phyloP scores from a whole-genome alignment of 2,329 filamentous ascomycete genomes.

The Apiospora rasikravindrae region DNA sequence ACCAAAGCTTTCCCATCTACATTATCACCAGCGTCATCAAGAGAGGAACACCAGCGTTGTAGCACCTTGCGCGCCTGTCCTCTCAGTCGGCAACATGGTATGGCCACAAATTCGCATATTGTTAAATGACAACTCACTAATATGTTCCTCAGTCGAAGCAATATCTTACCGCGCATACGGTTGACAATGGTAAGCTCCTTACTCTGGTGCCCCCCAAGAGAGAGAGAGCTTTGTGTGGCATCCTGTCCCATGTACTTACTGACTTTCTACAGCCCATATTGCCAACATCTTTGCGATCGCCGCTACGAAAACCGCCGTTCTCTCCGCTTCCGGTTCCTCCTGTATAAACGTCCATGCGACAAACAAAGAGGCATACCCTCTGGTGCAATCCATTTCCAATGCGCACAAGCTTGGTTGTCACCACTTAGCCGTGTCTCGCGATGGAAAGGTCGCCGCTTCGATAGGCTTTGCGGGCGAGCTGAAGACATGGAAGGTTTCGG shows the following conservation, averaged over 20 bases:
- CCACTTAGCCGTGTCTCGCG: slow-evolving; percentile 74
- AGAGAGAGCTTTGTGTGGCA: neutral
- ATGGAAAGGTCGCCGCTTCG: slow-evolving; percentile 77
- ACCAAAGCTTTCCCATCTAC: slow-evolving; percentile 33
- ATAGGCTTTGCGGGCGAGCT: slow-evolving; percentile 90
- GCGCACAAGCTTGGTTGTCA: slow-evolving; percentile 92
- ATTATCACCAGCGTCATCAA: slow-evolving; percentile 22
- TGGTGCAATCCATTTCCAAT: slow-evolving; percentile 77
- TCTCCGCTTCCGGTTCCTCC: slow-evolving; percentile 86
- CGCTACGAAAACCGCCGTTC: slow-evolving; percentile 72
- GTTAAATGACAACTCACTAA: neutral
- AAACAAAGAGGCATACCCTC: slow-evolving; percentile 71
- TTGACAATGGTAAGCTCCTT: slow-evolving; percentile 74
- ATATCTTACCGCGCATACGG: slow-evolving; percentile 91
- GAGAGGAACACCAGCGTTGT: neutral
- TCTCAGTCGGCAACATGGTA: neutral
- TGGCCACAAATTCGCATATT: neutral
- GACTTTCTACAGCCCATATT: slow-evolving; percentile 66
- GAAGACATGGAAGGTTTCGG: slow-evolving; percentile 75
- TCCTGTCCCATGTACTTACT: neutral
- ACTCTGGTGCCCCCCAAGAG: slow-evolving; percentile 32
- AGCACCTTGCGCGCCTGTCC: neutral
- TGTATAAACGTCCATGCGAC: slow-evolving; percentile 82
- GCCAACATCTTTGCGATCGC: slow-evolving; percentile 86
- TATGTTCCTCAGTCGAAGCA: slow-evolving; percentile 83